Conservation (phyloP, 768 basidiomycete species). For the Termitomyces sp. region DNA sequence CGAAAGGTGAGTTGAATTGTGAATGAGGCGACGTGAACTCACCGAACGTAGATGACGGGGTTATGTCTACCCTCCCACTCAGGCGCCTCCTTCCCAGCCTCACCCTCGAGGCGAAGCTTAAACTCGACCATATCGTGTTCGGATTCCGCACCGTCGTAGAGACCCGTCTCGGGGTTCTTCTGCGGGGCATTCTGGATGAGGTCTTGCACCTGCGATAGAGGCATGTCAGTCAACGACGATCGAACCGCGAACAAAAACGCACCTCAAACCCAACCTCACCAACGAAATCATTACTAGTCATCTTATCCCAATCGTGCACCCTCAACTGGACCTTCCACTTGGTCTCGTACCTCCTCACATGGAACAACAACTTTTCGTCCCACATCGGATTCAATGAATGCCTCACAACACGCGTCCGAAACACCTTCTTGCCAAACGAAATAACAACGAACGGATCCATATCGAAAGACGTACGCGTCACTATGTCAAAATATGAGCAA, state of each 20-base stretch:
- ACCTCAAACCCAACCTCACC: conserved; percentile 77
- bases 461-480: conserved; percentile 87
- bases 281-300: conserved; percentile 83
- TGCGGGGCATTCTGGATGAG: conserved; percentile 67
- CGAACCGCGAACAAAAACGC: not conserved
- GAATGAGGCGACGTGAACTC: conserved; percentile 10
- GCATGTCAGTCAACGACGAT: not conserved
- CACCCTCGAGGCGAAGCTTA: conserved; percentile 56
- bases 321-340: conserved; percentile 75
- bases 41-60: conserved; percentile 70
- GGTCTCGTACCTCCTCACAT: conserved; percentile 63
- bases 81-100: conserved; percentile 38
- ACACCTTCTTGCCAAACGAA: conserved; percentile 96
- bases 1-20: not conserved
- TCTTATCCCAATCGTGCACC: conserved; percentile 96
- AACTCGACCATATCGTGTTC: conserved; percentile 75
- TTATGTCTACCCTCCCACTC: conserved; percentile 69
- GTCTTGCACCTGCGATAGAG: conserved; percentile 31
- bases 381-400: conserved; percentile 83
- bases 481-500: conserved; percentile 27
- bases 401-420: conserved; percentile 85
- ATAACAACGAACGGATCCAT: conserved; percentile 98
- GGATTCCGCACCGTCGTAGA: conserved; percentile 44
- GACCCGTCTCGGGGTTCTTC: conserved; percentile 55
- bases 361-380: conserved; percentile 96